These are phyloP conservation scores for Trichophyton schoenleinii DNA, from an alignment of 2,329 filamentous ascomycete species.

Conservation along the genomic window DNA sequence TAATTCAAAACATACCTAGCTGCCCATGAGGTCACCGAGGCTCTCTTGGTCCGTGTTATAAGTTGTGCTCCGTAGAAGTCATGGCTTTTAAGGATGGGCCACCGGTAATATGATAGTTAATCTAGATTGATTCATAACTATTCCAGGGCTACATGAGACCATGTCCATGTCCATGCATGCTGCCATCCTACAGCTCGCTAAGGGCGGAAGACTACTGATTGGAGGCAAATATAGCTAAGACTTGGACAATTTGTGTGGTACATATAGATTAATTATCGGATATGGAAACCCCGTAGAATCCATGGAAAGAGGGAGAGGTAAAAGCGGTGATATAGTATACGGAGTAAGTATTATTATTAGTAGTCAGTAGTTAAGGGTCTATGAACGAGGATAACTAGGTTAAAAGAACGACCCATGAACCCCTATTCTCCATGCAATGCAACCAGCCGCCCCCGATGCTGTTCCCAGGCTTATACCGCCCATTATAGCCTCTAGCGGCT, in stretches of 20 bases:
- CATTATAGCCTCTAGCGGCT: not conserved
- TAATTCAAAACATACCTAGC: not conserved
- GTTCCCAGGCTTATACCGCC: conserved; percentile 9
- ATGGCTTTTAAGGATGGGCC: too few species aligned
- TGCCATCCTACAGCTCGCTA: not conserved
- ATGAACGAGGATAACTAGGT: too few species aligned
- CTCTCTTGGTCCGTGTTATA: not conserved
- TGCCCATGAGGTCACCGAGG: not conserved
- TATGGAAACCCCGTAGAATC: not conserved
- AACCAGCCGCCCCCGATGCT: conserved; percentile 7
- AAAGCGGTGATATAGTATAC: too few species aligned
- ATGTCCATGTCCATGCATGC: not conserved
- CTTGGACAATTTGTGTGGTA: not conserved
- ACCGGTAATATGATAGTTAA: not conserved
- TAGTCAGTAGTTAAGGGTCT: too few species aligned
- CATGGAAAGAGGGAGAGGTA: too few species aligned
- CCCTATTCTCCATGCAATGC: conserved; percentile 9
- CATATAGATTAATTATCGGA: not conserved
- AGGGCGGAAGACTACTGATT: not conserved
- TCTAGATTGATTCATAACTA: not conserved
- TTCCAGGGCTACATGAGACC: too few species aligned
- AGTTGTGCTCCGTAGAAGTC: too few species aligned
- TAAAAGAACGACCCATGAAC: not conserved
- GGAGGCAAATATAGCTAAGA: too few species aligned
- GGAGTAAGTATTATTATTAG: too few species aligned